Conservation (phyloP, 75 land plant species). For the Pseudotsuga menziesii region DNA sequence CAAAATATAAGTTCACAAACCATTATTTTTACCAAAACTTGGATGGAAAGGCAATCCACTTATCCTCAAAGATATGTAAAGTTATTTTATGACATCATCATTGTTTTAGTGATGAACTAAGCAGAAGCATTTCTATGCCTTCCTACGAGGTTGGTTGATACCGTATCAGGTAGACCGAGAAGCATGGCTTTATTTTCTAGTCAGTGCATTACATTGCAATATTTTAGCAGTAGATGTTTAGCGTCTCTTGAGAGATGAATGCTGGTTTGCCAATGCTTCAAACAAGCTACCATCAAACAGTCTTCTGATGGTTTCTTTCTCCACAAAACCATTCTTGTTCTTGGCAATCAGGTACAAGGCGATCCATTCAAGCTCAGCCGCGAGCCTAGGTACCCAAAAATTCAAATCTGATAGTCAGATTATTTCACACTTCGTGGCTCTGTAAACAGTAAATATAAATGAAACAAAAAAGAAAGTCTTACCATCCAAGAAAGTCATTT, state of each 20-base stretch:
- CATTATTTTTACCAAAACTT: no score
- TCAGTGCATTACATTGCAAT: neutral
- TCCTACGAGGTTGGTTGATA: no score
- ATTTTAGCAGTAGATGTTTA: neutral
- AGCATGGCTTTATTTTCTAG: neutral
- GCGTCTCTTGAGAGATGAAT: neutral
- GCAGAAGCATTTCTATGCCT: neutral
- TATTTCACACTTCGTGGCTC: no score
- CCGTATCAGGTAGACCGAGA: no score
- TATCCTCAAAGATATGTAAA: neutral
- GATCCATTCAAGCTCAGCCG: slow-evolving; percentile 61
- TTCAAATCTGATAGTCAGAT: neutral
- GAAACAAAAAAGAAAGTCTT: neutral
- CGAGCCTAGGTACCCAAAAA: slow-evolving; percentile 34
- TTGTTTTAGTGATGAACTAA: neutral
- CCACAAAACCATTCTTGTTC: slow-evolving; percentile 63
- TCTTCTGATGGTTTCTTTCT: slow-evolving; percentile 60
- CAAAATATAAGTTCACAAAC: no score
- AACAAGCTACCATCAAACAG: slow-evolving; percentile 87
- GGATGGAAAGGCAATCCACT: no score
- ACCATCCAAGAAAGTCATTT: slow-evolving; percentile 31
- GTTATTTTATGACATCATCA: no score
- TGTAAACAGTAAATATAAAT: neutral
- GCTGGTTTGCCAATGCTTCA: slow-evolving; percentile 35
- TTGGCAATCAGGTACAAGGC: slow-evolving; percentile 45